Evolutionary conservation across 2,329 filamentous ascomycete genomes (phyloP).

Genomic region (Aspergillus sp.): DNA sequence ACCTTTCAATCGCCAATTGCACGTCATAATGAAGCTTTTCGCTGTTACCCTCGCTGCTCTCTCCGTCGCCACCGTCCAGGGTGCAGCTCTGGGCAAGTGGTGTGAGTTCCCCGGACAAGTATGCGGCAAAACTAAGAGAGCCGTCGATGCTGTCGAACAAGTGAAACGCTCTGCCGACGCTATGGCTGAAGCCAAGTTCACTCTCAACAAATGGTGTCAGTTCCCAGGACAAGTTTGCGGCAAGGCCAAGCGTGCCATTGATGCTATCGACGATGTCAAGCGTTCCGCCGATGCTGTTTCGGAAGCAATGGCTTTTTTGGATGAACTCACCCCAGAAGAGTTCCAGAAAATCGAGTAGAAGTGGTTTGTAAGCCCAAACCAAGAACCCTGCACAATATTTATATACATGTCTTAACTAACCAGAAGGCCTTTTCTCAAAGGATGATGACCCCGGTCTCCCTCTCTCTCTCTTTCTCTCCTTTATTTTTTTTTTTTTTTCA

Average conservation of each 20-base stretch:
- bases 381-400: not conserved
- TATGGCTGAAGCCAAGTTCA: constrained; percentile 23
- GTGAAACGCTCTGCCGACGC: constrained; percentile 35
- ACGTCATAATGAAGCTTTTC: constrained; percentile 50
- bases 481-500: not conserved
- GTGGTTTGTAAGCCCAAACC: not conserved
- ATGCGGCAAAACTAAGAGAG: constrained; percentile 63
- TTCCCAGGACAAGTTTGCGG: constrained; percentile 46
- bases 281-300: constrained; percentile 34
- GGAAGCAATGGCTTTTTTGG: constrained; percentile 32
- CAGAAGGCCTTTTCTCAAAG: not conserved
- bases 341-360: not conserved
- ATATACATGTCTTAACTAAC: not conserved
- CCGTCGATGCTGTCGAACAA: constrained; percentile 63
- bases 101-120: constrained; percentile 34
- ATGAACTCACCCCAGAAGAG: constrained; percentile 21
- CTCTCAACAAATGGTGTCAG: constrained; percentile 32
- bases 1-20: constrained; percentile 8
- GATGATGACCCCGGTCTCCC: not conserved
- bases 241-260: constrained; percentile 65
- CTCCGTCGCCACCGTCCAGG: constrained; percentile 37
- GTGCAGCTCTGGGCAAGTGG: constrained; percentile 32
- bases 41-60: constrained; percentile 43
- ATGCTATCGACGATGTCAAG: constrained; percentile 58
- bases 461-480: too few species aligned